Evolutionary conservation across 2,329 filamentous ascomycete species (phyloP), one percentile per base, ranked within the genome.

Genomic region (Botrytis byssoidea): DNA sequence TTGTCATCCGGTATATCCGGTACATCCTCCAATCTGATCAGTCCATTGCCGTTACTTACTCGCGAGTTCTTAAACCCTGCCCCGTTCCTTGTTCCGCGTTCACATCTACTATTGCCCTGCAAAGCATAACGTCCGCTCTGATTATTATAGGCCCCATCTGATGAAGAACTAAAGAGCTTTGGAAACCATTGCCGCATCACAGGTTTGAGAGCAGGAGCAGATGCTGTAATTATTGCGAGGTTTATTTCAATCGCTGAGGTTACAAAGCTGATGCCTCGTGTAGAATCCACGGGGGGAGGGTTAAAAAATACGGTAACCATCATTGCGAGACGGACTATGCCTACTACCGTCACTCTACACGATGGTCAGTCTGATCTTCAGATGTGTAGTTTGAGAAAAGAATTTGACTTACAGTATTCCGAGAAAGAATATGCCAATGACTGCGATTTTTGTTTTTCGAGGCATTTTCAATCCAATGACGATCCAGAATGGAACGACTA

Each of bases 401-500:
- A 14, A 8, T 9, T 57, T 14, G 35, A 57, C 46, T 29, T 68
- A 68, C 65, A 68, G 7, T 8, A 29, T 32, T 7, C 65, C 46
- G 8, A 68, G n/a, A 32, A 57, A 68, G 4, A 68, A 68, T 25
- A 57, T 25, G 3, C 7, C 25, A 48, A 57, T 42, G 3, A 57
- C 65, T 8, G 65, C 46, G 6, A 68, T 9, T 40, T 68, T 68
- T 22, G 48, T 42, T 68, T 40, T 57, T 20, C 44, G 32, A 8
- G 65, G 22, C 65, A 68, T 68, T 40, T 68, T 68, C 65, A 68
- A 68, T n/a, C 22, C 32, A 25, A 40, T n/a, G 22, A 68, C 48
- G 14, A 68, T 68, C 22, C 65, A 68, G 10, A 68, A 37, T 68
- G 46, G 65, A 20, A 68, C 18, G 10, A 25, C 10, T 16, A 68